phyloP scores from a whole-genome alignment of 2,329 filamentous ascomycete species.

The Pestalotiopsis fici region DNA sequence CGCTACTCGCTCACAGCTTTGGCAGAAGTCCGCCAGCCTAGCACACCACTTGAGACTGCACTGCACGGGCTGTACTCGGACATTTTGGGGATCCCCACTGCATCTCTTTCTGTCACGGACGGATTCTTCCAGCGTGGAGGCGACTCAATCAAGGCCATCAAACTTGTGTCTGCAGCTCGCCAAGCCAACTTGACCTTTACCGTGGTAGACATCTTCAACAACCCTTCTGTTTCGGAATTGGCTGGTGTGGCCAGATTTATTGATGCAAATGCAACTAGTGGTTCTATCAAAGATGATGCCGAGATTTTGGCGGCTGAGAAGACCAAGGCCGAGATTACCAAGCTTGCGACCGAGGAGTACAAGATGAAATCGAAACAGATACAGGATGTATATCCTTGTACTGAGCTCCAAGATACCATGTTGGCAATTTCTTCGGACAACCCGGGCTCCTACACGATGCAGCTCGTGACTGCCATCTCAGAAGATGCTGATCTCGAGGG shows the following conservation, averaged over 20 bases:
- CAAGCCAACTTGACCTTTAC: conserved; percentile 40
- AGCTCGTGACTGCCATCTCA: conserved; percentile 7
- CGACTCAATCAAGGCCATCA: conserved; percentile 34
- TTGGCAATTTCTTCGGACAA: not conserved
- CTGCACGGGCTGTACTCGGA: conserved; percentile 23
- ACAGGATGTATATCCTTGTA: conserved; percentile 7
- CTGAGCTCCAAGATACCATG: conserved; percentile 7
- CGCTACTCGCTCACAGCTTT: conserved; percentile 8
- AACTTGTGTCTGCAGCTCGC: conserved; percentile 39
- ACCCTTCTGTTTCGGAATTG: conserved; percentile 26
- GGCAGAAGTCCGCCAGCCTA: conserved; percentile 5
- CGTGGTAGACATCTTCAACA: conserved; percentile 49
- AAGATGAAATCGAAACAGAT: conserved; percentile 7
- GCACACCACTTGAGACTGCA: not conserved
- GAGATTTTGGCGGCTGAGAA: not conserved
- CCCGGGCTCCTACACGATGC: conserved; percentile 2
- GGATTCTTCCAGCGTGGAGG: conserved; percentile 39
- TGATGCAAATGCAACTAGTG: not conserved
- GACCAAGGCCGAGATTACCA: not conserved
- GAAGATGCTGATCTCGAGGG: conserved; percentile 4
- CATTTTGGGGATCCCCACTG: conserved; percentile 24
- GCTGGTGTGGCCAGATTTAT: conserved; percentile 6
- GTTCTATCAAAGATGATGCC: not conserved
- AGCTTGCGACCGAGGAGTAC: not conserved
- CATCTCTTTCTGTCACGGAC: conserved; percentile 31